These are phyloP conservation scores for Leucaena leucocephala DNA, from an alignment of 306 rosid genomes.

Conservation along the genomic window DNA sequence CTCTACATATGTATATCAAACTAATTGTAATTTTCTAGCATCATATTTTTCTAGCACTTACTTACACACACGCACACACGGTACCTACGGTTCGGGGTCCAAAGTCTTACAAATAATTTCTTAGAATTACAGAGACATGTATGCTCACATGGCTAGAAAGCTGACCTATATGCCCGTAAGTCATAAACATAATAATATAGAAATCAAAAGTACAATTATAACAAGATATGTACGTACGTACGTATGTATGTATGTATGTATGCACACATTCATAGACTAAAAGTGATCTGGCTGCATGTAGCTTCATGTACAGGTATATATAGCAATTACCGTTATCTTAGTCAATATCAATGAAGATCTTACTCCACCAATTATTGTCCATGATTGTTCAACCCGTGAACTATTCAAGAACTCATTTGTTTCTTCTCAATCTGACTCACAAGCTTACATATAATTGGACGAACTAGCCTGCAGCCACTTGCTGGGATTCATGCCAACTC, in stretches of 20 bases:
- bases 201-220: constrained; percentile 14
- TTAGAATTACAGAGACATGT: constrained; percentile 27
- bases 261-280: not conserved
- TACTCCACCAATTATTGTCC: constrained; percentile 32
- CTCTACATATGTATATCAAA: not conserved
- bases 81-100: constrained; percentile 15
- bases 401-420: not conserved
- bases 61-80: not conserved
- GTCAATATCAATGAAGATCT: constrained; percentile 28
- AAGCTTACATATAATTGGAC: constrained; percentile 4
- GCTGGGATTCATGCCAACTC: constrained; percentile 20
- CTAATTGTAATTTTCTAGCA: not conserved
- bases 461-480: not conserved
- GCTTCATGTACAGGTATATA: constrained; percentile 28
- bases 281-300: constrained; percentile 11
- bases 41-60: not conserved
- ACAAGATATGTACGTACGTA: not conserved
- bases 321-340: constrained; percentile 12
- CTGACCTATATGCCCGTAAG: constrained; percentile 13
- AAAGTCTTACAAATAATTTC: constrained; percentile 32
- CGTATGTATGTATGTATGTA: no score
- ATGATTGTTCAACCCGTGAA: constrained; percentile 32
- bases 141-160: constrained; percentile 51
- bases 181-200: constrained; percentile 9
- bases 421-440: constrained; percentile 14